These are phyloP conservation scores for Lepraria neglecta DNA, from an alignment of 495 filamentous ascomycete genomes.

Conservation along the genomic window DNA sequence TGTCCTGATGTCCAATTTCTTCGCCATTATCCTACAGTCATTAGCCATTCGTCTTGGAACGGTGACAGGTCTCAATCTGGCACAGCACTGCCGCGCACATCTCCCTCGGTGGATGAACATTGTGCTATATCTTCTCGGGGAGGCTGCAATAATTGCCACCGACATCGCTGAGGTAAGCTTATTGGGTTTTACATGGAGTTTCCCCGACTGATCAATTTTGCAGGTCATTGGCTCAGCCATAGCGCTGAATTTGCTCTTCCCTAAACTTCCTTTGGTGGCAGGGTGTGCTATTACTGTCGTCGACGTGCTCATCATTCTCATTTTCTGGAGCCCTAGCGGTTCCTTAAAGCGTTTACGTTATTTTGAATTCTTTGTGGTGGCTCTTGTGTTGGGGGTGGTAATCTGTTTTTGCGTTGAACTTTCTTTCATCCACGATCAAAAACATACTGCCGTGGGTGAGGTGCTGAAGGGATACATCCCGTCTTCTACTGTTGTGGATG, in stretches of 20 bases:
- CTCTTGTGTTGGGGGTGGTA: slow-evolving; percentile 74
- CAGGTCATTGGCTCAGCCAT: slow-evolving; percentile 89
- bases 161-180: slow-evolving; percentile 72
- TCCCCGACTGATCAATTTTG: slow-evolving; percentile 10
- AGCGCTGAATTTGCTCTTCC: slow-evolving; percentile 72
- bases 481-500: slow-evolving; percentile 64
- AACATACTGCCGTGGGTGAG: slow-evolving; percentile 59
- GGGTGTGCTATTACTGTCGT: slow-evolving; percentile 81
- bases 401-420: slow-evolving; percentile 90
- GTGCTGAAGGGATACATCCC: slow-evolving; percentile 84
- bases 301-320: slow-evolving; percentile 76
- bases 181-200: neutral
- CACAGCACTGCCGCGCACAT: slow-evolving; percentile 69
- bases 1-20: slow-evolving; percentile 73
- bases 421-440: slow-evolving; percentile 52
- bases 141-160: slow-evolving; percentile 78
- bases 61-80: slow-evolving; percentile 77
- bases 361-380: slow-evolving; percentile 78
- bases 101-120: slow-evolving; percentile 72
- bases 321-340: slow-evolving; percentile 77
- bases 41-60: slow-evolving; percentile 78
- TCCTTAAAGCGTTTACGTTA: slow-evolving; percentile 64
- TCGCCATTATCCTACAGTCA: slow-evolving; percentile 77
- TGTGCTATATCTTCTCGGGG: slow-evolving; percentile 65
- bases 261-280: slow-evolving; percentile 70